Percentiles rank a stretch among this genome's conserved stretches.
Conservation (phyloP, 345 rosid species). For the Salix exigua region DNA sequence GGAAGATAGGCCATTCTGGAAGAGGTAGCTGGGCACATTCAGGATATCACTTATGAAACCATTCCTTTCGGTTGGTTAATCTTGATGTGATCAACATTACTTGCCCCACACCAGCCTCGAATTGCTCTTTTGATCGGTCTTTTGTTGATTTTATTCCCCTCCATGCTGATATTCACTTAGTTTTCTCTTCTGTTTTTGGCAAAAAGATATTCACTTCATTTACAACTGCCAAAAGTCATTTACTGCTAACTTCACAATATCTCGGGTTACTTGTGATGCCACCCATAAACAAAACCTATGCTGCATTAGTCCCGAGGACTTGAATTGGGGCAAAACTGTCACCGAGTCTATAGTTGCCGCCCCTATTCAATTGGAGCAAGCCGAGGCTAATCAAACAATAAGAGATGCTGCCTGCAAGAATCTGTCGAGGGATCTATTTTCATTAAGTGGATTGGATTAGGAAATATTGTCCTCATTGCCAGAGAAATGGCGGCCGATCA, state of each 20-base stretch:
- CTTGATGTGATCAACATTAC: neutral
- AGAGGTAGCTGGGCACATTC: slow-evolving; percentile 3
- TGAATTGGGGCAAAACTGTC: slow-evolving; percentile 2
- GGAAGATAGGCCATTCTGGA: slow-evolving; percentile 11
- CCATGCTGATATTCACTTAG: slow-evolving; percentile 25
- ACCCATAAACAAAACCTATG: neutral
- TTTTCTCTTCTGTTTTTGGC: too few relatives aligned
- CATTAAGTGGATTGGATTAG: slow-evolving; percentile 24
- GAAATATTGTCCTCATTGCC: slow-evolving; percentile 18
- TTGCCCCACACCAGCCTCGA: slow-evolving; percentile 19
- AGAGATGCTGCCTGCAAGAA: slow-evolving; percentile 2
- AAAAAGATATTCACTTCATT: neutral
- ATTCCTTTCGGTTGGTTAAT: slow-evolving; percentile 22
- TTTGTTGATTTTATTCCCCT: slow-evolving; percentile 19
- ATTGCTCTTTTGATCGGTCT: slow-evolving; percentile 29
- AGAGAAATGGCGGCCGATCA: slow-evolving; percentile 18
- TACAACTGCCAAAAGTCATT: slow-evolving; percentile 14
- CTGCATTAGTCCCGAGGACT: slow-evolving; percentile 17
- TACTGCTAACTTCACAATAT: slow-evolving; percentile 7
- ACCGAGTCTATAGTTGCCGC: slow-evolving; percentile 13
- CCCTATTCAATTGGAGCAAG: slow-evolving; percentile 16
- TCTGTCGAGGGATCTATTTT: slow-evolving; percentile 16
- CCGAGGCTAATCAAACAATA: neutral
- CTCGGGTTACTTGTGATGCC: slow-evolving; percentile 7
- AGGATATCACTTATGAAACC: slow-evolving; percentile 17